These are phyloP conservation scores for Iris macrosiphon DNA, from an alignment of 106 monocot genomes.

Conservation along the genomic window DNA sequence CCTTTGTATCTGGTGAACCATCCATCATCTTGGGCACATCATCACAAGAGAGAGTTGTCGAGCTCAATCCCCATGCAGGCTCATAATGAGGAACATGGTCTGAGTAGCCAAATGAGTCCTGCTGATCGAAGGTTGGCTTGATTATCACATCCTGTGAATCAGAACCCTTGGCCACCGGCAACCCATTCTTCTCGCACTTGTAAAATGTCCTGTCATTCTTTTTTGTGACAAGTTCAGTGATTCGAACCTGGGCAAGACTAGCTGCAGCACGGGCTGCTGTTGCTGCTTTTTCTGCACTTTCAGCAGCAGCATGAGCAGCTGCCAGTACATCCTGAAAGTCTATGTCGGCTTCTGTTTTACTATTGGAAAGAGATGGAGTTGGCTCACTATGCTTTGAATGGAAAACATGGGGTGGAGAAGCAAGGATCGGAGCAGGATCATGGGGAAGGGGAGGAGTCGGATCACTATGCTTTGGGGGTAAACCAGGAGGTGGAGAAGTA, in stretches of 20 bases:
- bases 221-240: conserved; percentile 49
- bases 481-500: no score
- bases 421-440: no score
- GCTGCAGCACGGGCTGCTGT: conserved; percentile 80
- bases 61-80: neutral
- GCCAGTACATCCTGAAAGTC: conserved; percentile 83
- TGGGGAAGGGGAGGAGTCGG: neutral
- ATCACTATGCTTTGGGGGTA: conserved; percentile 10
- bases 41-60: neutral
- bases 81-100: neutral
- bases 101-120: conserved; percentile 13
- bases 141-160: conserved; percentile 2
- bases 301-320: conserved; percentile 83
- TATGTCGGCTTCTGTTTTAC: conserved; percentile 16
- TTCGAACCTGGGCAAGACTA: conserved; percentile 73
- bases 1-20: conserved; percentile 8
- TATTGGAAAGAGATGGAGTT: neutral
- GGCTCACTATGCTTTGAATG: no score
- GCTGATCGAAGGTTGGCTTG: conserved; percentile 31
- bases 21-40: conserved; percentile 7
- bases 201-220: conserved; percentile 13
- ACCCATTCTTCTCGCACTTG: neutral
- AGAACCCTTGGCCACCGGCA: conserved; percentile 8
- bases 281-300: conserved; percentile 75
- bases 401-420: no score